A percentile compares a stretch with the other conserved stretches of the same genome.
phyloP scores from a whole-genome alignment of 495 filamentous ascomycete genomes.

The Cryomyces minteri region DNA sequence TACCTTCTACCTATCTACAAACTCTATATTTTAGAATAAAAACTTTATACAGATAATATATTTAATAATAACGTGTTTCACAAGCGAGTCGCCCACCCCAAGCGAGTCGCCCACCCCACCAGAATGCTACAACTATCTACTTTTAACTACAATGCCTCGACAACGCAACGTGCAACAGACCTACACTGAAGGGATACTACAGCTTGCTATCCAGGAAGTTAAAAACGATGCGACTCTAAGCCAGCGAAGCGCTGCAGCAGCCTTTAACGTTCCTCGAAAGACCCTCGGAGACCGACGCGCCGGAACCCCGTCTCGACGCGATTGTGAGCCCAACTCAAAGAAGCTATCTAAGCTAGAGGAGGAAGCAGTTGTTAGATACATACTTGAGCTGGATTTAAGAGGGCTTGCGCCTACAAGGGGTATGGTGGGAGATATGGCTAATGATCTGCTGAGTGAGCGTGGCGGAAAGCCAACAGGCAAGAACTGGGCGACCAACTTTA shows the following conservation, averaged over 20 bases:
- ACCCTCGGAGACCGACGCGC: not conserved
- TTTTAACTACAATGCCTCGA: no score
- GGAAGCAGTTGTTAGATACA: conserved; percentile 16
- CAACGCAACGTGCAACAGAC: not conserved
- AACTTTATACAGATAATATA: no score
- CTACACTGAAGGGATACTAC: conserved; percentile 3
- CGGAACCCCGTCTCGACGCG: conserved; percentile 1
- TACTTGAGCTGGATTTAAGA: conserved; percentile 19
- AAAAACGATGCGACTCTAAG: not conserved
- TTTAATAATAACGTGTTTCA: no score
- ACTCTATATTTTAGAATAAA: no score
- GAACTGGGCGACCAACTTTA: conserved; percentile 16
- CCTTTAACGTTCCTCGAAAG: conserved; percentile 1
- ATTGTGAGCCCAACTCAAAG: conserved; percentile 6
- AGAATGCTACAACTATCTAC: no score
- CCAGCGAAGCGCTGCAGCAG: conserved; percentile 1
- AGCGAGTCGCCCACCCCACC: no score
- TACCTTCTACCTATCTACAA: no score
- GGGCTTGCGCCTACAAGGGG: conserved; percentile 12
- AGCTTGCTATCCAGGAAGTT: conserved; percentile 5
- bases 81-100: no score
- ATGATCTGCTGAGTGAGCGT: conserved; percentile 13
- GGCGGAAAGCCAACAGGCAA: conserved; percentile 11
- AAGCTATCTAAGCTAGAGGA: conserved; percentile 18
- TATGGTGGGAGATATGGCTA: conserved; percentile 24